phyloP scores from a whole-genome alignment of 1,284 basidiomycete species.

The Naganishia liquefaciens region DNA sequence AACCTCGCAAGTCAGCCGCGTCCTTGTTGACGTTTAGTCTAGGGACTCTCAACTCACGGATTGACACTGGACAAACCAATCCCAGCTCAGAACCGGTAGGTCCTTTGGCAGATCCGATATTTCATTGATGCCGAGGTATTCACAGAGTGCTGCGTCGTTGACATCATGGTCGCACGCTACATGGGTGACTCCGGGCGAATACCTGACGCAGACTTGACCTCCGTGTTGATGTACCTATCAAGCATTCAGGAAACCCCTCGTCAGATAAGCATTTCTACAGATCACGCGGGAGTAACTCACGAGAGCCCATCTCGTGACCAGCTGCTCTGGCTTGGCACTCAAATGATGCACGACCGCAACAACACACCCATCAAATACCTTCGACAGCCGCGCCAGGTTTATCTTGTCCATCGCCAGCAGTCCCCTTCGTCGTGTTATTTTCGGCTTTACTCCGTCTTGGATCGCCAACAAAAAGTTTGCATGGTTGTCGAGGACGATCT shows the following conservation, averaged over 20 bases:
- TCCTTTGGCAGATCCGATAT: slow-evolving; percentile 10
- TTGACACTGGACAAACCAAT: slow-evolving; percentile 20
- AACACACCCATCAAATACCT: slow-evolving; percentile 14
- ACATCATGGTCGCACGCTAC: slow-evolving; percentile 29
- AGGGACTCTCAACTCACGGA: slow-evolving; percentile 3
- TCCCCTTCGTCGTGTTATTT: slow-evolving; percentile 9
- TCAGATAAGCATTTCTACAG: too few relatives aligned
- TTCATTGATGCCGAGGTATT: slow-evolving; percentile 17
- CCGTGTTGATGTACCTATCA: slow-evolving; percentile 28
- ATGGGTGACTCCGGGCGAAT: slow-evolving; percentile 30
- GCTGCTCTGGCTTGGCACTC: slow-evolving; percentile 23
- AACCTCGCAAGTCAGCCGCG: too few relatives aligned
- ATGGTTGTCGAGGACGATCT: slow-evolving; percentile 4
- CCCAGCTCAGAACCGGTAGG: slow-evolving; percentile 11
- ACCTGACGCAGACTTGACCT: slow-evolving; percentile 23
- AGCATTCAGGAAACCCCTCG: not conserved
- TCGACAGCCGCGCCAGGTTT: slow-evolving; percentile 3
- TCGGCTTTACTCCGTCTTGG: not conserved
- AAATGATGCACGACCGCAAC: slow-evolving; percentile 22
- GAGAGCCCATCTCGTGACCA: slow-evolving; percentile 14
- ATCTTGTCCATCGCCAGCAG: slow-evolving; percentile 5
- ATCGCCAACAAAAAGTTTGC: slow-evolving; percentile 17
- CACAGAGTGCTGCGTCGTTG: slow-evolving; percentile 7
- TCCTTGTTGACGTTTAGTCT: too few relatives aligned
- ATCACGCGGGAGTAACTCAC: slow-evolving; percentile 9